These are phyloP conservation scores for Kwoniella europaea DNA, from an alignment of 768 basidiomycete genomes.

Conservation along the genomic window DNA sequence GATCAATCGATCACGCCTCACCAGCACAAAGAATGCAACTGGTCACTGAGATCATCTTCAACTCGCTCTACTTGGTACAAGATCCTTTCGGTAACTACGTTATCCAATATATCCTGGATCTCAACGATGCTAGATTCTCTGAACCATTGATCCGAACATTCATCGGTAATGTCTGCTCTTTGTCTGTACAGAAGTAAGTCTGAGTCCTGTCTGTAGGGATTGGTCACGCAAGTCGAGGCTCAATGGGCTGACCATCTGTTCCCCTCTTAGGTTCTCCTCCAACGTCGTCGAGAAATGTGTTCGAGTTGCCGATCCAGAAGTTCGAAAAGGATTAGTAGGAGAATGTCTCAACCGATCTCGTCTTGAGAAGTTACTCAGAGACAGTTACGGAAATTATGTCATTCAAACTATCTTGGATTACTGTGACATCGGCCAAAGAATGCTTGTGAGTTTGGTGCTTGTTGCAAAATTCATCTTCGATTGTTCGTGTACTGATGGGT, in stretches of 20 bases:
- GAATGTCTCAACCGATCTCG: conserved; percentile 93
- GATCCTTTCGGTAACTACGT: conserved; percentile 70
- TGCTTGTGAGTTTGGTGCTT: conserved; percentile 62
- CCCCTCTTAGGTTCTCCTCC: conserved; percentile 73
- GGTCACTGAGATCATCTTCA: conserved; percentile 98
- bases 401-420: conserved; percentile 97
- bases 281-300: conserved; percentile 97
- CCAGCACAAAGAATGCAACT: conserved; percentile 84
- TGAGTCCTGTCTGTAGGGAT: not conserved
- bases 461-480: too few relatives aligned
- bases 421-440: conserved; percentile 88
- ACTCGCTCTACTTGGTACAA: conserved; percentile 95
- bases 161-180: conserved; percentile 92
- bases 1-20: conserved; percentile 92
- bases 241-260: not conserved
- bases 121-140: conserved; percentile 98
- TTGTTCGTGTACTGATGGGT: not conserved
- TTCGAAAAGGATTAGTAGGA: conserved; percentile 91
- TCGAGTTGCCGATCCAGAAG: conserved; percentile 93
- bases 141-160: conserved; percentile 98
- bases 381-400: conserved; percentile 96
- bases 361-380: conserved; percentile 91
- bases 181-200: conserved; percentile 86
- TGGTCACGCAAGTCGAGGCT: not conserved
- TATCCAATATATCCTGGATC: conserved; percentile 87